Base-by-base conservation (phyloP, 768 basidiomycete genomes). In the Coprinopsis sp. region DNA sequence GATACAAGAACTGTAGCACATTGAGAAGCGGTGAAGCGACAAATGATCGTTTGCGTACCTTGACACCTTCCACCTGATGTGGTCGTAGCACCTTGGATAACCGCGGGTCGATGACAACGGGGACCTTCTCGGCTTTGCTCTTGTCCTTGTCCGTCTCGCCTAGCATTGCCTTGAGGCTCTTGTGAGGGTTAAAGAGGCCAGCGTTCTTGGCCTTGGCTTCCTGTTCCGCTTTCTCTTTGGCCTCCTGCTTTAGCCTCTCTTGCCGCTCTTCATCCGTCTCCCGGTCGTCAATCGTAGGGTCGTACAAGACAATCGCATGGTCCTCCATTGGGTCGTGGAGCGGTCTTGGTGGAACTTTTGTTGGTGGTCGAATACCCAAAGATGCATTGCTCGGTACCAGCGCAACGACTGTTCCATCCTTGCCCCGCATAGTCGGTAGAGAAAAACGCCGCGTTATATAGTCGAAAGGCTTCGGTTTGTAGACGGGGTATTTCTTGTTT, bases 21-120 rank as follows among this genome's bases (percentile, higher is more conserved):
- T 51, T 37, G 38, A n/a, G 14, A 49, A 44, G 37, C 44, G 43
- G 27, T 24, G 33, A 7, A 51, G 29, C 49, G 43, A 10, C 19
- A 22, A 21, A 41, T n/a, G 22, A 25, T 38, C 14, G 25, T 21
- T 10, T 12, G 58, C 73, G 49, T 54, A 92, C 93, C 76, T 95
- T 95, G 47, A 98, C 94, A 50, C 95, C 95, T 64, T 98, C 96
- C 21, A 99, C 82, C 64, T 99, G 95, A 82, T 99, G 95, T 16
- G 95, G 95, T 36, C 95, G 79, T 22, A 99, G 76, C 14, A 95
- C 89, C 62, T 91, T 95, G 27, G 77, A 68, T 28, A 99, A 68
- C 30, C 78, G 73, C 4, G 95, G 95, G 60, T 97, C 95, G 33
- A 99, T 96, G 30, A 99, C 96, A 10, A 99, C 95, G 2, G 95